Percentiles rank a stretch among this genome's conserved stretches.
Conservation (phyloP, 2,329 filamentous ascomycete genomes). For the Ceratocystis alfenasii region DNA sequence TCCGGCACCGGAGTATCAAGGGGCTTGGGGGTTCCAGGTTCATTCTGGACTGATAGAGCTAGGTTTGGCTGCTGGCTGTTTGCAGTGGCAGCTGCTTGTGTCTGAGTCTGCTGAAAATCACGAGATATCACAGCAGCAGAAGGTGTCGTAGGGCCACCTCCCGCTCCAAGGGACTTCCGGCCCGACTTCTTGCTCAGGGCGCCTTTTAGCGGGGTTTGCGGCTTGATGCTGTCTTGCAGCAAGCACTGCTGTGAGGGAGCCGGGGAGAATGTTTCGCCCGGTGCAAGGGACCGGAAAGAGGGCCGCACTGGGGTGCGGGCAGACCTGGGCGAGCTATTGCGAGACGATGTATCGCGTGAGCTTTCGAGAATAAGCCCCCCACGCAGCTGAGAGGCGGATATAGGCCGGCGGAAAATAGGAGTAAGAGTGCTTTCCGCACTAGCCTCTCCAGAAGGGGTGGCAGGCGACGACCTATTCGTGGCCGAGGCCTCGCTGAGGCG, state of each 20-base stretch:
- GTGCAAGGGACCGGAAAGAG: slow-evolving; percentile 12
- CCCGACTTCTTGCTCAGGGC: neutral
- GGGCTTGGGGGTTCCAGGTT: neutral
- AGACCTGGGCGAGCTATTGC: neutral
- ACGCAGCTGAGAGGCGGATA: neutral
- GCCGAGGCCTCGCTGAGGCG: neutral
- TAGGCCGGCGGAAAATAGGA: slow-evolving; percentile 6
- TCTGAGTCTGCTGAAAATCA: no score
- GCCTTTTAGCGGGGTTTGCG: slow-evolving; percentile 7
- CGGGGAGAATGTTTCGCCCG: slow-evolving; percentile 17
- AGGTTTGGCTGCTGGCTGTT: neutral
- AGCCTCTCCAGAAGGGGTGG: neutral
- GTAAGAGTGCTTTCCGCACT: neutral
- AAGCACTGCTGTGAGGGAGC: neutral
- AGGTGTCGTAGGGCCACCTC: neutral
- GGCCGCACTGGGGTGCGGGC: slow-evolving; percentile 3
- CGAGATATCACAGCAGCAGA: neutral
- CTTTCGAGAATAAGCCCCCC: slow-evolving; percentile 15
- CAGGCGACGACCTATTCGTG: neutral
- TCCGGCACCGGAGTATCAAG: neutral
- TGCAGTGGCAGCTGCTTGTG: neutral
- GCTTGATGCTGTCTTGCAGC: slow-evolving; percentile 3
- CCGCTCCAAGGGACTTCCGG: neutral
- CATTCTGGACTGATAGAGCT: neutral
- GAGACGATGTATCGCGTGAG: neutral